phyloP scores from a whole-genome alignment of 331 rosid species.

The Ulmus americana region DNA sequence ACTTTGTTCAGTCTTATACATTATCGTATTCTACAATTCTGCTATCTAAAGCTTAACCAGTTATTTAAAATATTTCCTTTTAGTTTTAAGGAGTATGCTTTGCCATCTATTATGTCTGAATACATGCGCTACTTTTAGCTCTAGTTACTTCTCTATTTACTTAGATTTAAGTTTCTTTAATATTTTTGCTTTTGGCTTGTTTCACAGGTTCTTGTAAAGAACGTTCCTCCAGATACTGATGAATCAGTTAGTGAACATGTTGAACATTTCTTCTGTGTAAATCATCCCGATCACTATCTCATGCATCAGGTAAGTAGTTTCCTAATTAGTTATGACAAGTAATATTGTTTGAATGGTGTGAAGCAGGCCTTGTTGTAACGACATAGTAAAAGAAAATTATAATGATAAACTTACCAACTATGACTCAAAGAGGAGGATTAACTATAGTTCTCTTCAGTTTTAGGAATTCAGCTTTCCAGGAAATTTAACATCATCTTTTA shows the following conservation, averaged over 20 bases:
- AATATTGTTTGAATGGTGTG: slow-evolving; percentile 1
- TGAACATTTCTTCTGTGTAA: slow-evolving; percentile 87
- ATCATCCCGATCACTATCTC: slow-evolving; percentile 84
- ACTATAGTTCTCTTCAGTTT: background rate
- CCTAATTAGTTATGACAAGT: background rate
- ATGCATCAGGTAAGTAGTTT: slow-evolving; percentile 60
- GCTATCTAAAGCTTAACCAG: too few relatives aligned
- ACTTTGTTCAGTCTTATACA: background rate
- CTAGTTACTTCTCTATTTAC: too few relatives aligned
- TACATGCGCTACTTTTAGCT: background rate
- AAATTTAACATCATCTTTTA: background rate
- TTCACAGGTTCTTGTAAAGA: slow-evolving; percentile 72
- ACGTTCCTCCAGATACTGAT: slow-evolving; percentile 84
- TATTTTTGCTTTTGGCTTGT: slow-evolving; percentile 15
- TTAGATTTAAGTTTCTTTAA: slow-evolving; percentile 1
- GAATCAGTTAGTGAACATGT: slow-evolving; percentile 83
- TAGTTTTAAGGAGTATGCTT: background rate
- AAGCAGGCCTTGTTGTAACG: background rate
- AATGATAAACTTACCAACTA: too few relatives aligned
- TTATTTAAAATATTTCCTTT: too few relatives aligned
- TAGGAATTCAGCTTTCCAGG: background rate
- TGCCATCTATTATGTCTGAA: background rate
- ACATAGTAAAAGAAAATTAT: background rate
- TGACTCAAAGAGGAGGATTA: background rate
- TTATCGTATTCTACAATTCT: too few relatives aligned